Evolutionary conservation across 768 basidiomycete species (phyloP), one percentile per base, ranked within the genome.

Genomic region (Leccinum variicolor): DNA sequence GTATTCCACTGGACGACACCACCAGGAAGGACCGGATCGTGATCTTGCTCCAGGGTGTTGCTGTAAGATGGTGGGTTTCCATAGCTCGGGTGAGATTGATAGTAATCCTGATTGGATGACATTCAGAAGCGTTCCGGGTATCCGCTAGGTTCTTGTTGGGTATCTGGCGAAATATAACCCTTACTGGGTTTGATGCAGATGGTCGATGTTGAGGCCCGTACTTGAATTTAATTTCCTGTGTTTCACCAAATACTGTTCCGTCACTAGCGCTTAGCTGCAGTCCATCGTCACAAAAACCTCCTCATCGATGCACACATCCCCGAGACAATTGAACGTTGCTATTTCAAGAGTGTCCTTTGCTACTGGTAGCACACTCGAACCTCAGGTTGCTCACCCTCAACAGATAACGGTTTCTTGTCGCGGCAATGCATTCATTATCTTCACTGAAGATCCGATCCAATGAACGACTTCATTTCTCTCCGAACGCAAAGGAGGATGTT

Each of bases 71-170:
- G 9, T 17, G 63, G 50, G 61, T 68, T 65, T 33, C 26, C 48
- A 34, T 65, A 63, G 49, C 6, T 31, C 8, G 58, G 51, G 23
- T 53, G 54, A 34, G 51, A 8, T 3, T 67, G 60, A 49, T 67
- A 68, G 48, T 63, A 69, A 10, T 69, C 68, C 17, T 69, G 65
- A 34, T 56, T 69, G 17, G 67, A 65, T 29, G 68, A 51, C 67
- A 68, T 68, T 57, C 13, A 36, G 58, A 52, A 46, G 49, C 13
- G 60, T 52, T 52, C 19, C 56, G 66, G 63, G 58, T 67, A 63
- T 67, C 48, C 17, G 56, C 13, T 39, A n/a, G 52, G 23, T 13
- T 46, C 34, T 55, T 56, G 50, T 8, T 46, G 57, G 62, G 61
- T 68, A 65, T 66, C 56, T 50, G 31, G 47, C 41, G 60, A 33